These are phyloP conservation scores for Dinochytrium kinnereticum DNA, from an alignment of 371 early-diverging fungal genomes.

Conservation along the genomic window DNA sequence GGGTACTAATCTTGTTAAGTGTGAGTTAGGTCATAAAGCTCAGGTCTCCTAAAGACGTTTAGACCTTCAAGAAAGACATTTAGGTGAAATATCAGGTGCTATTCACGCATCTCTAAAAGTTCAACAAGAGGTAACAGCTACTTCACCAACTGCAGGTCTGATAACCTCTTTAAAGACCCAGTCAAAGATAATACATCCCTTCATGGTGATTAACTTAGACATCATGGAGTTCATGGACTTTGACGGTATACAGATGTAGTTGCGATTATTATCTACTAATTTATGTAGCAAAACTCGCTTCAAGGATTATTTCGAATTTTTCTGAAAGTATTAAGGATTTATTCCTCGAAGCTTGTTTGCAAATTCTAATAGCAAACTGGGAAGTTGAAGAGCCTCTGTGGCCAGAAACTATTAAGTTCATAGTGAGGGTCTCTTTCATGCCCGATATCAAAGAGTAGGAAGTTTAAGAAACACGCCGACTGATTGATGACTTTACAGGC, in stretches of 20 bases:
- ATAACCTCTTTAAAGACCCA: neutral
- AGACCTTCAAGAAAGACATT: too few relatives aligned
- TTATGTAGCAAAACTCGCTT: too few relatives aligned
- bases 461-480: too few relatives aligned
- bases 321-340: neutral
- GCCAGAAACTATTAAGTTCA: neutral
- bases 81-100: too few relatives aligned
- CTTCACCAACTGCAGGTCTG: neutral
- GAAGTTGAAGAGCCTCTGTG: neutral
- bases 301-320: neutral
- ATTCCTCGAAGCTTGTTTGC: neutral
- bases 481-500: too few relatives aligned
- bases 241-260: neutral
- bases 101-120: too few relatives aligned
- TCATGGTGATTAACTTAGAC: neutral
- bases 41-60: too few relatives aligned
- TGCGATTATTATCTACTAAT: too few relatives aligned
- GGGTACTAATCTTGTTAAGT: too few relatives aligned
- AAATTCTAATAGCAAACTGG: neutral
- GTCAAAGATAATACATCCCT: neutral
- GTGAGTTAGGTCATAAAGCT: too few relatives aligned
- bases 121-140: neutral
- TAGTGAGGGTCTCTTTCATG: neutral
- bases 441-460: neutral
- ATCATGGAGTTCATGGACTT: conserved; percentile 5